Conservation (phyloP, 495 filamentous ascomycete genomes). For the Penicillium pulvis region DNA sequence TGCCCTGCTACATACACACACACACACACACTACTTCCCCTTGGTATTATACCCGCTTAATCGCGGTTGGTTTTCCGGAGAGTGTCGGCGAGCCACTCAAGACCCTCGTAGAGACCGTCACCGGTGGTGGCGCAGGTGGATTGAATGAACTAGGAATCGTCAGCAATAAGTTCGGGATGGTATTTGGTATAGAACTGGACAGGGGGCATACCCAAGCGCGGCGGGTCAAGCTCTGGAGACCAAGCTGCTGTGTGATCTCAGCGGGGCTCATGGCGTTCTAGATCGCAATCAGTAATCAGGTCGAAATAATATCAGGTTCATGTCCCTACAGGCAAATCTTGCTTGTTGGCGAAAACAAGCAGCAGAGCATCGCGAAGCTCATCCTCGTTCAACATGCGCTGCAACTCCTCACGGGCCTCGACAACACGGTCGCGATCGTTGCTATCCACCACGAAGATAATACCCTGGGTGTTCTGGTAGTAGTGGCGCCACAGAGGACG, state of each 20-base stretch:
- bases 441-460: constrained; percentile 99
- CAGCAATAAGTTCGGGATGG: neutral
- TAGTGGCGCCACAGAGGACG: constrained; percentile 99
- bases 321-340: constrained; percentile 92
- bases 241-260: constrained; percentile 99
- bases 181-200: neutral
- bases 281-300: constrained; percentile 6
- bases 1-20: constrained; percentile 35
- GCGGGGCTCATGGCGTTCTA: constrained; percentile 99
- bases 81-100: constrained; percentile 97
- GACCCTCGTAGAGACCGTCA: constrained; percentile 99
- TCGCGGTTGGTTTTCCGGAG: constrained; percentile 88
- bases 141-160: constrained; percentile 84
- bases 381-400: constrained; percentile 99
- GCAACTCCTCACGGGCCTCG: constrained; percentile 98
- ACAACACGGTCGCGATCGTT: constrained; percentile 99
- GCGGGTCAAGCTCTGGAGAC: constrained; percentile 95
- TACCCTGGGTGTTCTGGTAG: constrained; percentile 99
- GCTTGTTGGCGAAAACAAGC: constrained; percentile 99
- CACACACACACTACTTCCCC: constrained; percentile 5
- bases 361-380: constrained; percentile 97
- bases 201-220: constrained; percentile 85
- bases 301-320: constrained; percentile 8
- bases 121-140: constrained; percentile 98
- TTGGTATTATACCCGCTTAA: constrained; percentile 55